Evolutionary conservation across 495 filamentous ascomycete species (phyloP).

Genomic region (Trichoderma reesei): DNA sequence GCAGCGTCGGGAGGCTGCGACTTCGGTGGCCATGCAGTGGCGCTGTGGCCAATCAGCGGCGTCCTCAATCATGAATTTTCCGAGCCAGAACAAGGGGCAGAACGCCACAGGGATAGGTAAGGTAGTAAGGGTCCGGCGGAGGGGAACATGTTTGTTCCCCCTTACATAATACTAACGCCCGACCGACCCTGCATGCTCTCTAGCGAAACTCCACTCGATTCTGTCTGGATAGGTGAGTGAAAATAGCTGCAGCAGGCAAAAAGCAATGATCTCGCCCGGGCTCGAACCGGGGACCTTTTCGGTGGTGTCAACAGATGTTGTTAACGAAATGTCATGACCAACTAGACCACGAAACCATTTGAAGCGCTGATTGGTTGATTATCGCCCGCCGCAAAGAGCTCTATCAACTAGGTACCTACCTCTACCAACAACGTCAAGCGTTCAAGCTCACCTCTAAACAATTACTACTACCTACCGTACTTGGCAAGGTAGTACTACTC

Average conservation of each 20-base stretch:
- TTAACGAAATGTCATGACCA: constrained; percentile 9
- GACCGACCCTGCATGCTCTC: background rate
- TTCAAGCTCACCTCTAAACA: background rate
- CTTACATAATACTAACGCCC: background rate
- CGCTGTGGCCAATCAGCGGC: background rate
- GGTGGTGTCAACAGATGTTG: constrained; percentile 5
- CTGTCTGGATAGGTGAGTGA: too few relatives aligned
- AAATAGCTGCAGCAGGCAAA: background rate
- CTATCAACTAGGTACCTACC: background rate
- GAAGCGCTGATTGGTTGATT: background rate
- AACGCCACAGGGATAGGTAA: background rate
- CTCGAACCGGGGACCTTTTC: constrained; percentile 9
- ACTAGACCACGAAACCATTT: constrained; percentile 7
- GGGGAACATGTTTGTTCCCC: background rate
- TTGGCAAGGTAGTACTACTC: too few relatives aligned
- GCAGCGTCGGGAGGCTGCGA: background rate
- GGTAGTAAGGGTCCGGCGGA: too few relatives aligned
- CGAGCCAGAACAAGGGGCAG: background rate
- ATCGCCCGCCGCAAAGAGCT: background rate
- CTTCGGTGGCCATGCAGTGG: background rate
- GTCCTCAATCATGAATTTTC: background rate
- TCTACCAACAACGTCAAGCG: too few relatives aligned
- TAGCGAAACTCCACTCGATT: too few relatives aligned
- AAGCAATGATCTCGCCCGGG: constrained; percentile 3
- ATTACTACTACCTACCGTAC: background rate